phyloP scores from a whole-genome alignment of 2,329 filamentous ascomycete species.

The Fulvia fulva region DNA sequence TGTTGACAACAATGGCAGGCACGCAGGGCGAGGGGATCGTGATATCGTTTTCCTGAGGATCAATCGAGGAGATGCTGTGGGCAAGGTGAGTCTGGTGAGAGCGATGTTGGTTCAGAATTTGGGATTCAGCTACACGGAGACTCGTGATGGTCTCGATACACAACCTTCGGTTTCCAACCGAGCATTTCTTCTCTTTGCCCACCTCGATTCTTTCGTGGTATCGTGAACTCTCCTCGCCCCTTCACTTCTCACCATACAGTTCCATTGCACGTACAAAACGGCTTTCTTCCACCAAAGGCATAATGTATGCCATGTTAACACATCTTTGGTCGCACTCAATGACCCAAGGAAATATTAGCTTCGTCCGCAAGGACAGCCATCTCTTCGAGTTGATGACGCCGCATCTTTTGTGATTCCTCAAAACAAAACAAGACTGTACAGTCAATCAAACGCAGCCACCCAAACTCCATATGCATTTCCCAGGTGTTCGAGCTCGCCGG shows the following conservation, averaged over 20 bases:
- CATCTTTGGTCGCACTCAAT: neutral
- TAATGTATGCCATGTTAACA: neutral
- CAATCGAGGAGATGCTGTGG: no score
- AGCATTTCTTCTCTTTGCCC: neutral
- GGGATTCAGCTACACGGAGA: neutral
- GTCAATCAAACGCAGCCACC: conserved; percentile 3
- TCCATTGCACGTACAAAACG: neutral
- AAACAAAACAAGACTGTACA: conserved; percentile 9
- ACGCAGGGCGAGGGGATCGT: no score
- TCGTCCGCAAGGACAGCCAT: conserved; percentile 1
- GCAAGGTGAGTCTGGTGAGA: no score
- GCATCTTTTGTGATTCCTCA: conserved; percentile 1
- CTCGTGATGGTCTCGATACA: neutral
- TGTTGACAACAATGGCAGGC: no score
- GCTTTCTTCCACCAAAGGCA: neutral
- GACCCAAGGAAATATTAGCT: neutral
- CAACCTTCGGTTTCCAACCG: neutral
- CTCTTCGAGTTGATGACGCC: conserved; percentile 1
- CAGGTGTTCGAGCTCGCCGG: conserved; percentile 10
- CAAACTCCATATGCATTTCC: conserved; percentile 16
- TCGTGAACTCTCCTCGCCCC: neutral
- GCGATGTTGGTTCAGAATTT: neutral
- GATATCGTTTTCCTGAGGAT: no score
- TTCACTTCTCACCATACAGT: neutral
- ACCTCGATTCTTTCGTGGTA: neutral